Evolutionary conservation across 805 yeast genomes (phyloP), one percentile per base, ranked within the genome.

Genomic region (Barnettozyma sucrosica): DNA sequence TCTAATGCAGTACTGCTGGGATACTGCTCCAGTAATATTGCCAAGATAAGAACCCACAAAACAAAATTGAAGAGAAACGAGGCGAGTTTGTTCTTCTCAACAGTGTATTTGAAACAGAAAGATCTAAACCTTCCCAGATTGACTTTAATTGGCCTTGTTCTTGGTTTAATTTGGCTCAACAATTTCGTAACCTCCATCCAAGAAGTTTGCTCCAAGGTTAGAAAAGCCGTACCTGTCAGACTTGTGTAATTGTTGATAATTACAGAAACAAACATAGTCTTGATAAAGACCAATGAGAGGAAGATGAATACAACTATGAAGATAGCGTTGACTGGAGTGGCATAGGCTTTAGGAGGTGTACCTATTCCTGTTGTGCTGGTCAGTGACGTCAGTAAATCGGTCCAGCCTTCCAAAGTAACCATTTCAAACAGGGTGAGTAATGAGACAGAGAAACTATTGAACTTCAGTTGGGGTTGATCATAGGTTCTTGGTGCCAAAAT

Each of bases 351-450:
- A 1, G 85, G 78, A 1, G 81, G 81, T 0, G 83, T 70, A 0
- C 89, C 90, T 0, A 67, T 63, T 2, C 89, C 93, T 0, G 93
- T 81, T 46, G 86, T 81, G 43, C 79, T 75, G 78, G 87, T 84
- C 11, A 86, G 74, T 49, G 85, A 76, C 34, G 71, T 57, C 44
- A 92, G 64, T 18, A 92, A 70, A 63, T 92, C 97, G 0, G 77
- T 79, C 98, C 98, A 92, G 7, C 98, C 99, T 69, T 92, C 98
- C 50, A 90, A 70, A 0, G 97, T 89, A 7, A 89, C 73, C 42
- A 89, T 85, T 61, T 89, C 93, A 62, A 85, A 92, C 30, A 89
- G 67, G 0, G 92, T 71, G 9, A 82, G 70, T 32, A 92, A 70
- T 0, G 97, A 74, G 14, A 76, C 70, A 4, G 78, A 65, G 64